Base-by-base conservation (phyloP, 345 rosid genomes). In the Xanthoceras sorbifolium region DNA sequence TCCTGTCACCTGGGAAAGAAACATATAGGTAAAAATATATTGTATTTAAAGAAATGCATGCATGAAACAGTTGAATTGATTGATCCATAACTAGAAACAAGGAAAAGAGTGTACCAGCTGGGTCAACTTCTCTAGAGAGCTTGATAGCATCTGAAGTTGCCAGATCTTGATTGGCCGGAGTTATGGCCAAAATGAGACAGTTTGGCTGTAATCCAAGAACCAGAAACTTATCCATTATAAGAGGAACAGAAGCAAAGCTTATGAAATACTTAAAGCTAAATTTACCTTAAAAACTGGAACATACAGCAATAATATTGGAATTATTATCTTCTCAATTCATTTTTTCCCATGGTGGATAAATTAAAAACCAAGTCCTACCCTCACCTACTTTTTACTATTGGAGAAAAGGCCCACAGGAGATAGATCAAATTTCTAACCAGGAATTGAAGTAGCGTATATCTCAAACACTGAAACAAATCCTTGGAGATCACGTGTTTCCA, bases 61-160 rank as follows among this genome's bases (percentile, higher is more conserved):
- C 32, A 73, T 17, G 17, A 75, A 69, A n/a, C 32, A 40, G 40
- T 74, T 48, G 6, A 42, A 74, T 48, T 46, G 10, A 28, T 28
- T 64, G 20, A 26, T 9, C 4, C 23, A 73, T 59, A 32, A 26
- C n/a, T 9, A 42, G 22, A 40, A 42, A 40, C 76, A 28, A 36
- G 23, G 72, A 69, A 26, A 44, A 32, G 22, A 5, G 23, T 17
- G 66, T 80, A 87, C 92, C 92, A 25, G 84, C 29, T 14, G 88
- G 90, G 72, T 90, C 92, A 57, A 89, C 94, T 76, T 90, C 90
- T 80, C 88, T 89, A n/a, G 94, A 81, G 4, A 90, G 81, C 82
- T 89, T 90, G 76, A 90, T 86, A 74, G 91, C 89, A 87, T 90
- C 94, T 23, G 94, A 89, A 68, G 91, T 89, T 74, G 91, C 94